These are phyloP conservation scores for Saccharomyces hybrid DNA, from an alignment of 1,139 yeast species.

Conservation along the genomic window DNA sequence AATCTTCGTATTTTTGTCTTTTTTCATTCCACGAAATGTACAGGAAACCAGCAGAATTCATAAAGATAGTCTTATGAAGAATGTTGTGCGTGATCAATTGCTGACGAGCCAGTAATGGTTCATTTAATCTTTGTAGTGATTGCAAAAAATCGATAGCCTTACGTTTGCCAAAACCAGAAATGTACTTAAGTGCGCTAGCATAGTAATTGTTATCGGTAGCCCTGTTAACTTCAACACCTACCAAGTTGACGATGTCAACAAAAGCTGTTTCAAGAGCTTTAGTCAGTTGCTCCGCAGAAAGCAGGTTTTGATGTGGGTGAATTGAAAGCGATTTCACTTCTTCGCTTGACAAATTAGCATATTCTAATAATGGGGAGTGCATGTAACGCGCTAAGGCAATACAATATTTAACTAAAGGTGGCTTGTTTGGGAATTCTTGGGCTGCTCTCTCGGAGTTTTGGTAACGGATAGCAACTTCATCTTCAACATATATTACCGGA, in stretches of 20 bases:
- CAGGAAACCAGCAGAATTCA: constrained; percentile 88
- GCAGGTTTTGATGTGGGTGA: constrained; percentile 66
- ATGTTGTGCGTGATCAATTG: constrained; percentile 73
- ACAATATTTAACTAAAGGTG: constrained; percentile 76
- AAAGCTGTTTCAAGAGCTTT: constrained; percentile 73
- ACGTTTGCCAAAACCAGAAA: constrained; percentile 93
- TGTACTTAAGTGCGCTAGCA: constrained; percentile 64
- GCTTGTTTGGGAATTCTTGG: constrained; percentile 76
- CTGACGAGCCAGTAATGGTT: constrained; percentile 63
- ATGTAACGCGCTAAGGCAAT: constrained; percentile 84
- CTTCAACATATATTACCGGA: constrained; percentile 73
- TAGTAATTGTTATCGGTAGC: constrained; percentile 65
- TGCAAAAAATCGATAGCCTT: constrained; percentile 83
- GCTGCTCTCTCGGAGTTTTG: constrained; percentile 74
- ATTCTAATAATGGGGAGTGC: constrained; percentile 86
- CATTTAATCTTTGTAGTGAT: constrained; percentile 53
- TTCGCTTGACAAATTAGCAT: constrained; percentile 61
- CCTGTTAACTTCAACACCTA: constrained; percentile 88
- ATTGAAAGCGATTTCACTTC: constrained; percentile 66
- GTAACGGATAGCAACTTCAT: constrained; percentile 85
- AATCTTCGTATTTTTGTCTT: constrained; percentile 43
- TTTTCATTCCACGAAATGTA: constrained; percentile 60
- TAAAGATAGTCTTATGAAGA: constrained; percentile 70
- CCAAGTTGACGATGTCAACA: constrained; percentile 85
- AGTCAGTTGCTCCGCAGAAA: constrained; percentile 55